Conservation (phyloP, 768 basidiomycete species). For the Lactarius vividus region DNA sequence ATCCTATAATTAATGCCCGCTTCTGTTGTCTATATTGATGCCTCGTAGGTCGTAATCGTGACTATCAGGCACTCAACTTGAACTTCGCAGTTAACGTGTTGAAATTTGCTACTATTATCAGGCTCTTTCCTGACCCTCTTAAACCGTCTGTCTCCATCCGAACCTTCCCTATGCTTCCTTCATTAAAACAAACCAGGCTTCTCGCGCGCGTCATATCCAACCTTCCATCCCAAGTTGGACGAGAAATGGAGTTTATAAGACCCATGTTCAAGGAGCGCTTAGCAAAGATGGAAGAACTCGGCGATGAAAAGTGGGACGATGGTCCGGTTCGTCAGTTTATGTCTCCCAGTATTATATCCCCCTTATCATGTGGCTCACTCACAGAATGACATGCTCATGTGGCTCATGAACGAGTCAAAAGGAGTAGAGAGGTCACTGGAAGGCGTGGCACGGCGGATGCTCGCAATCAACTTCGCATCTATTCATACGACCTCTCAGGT, state of each 20-base stretch:
- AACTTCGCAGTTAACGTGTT: conserved; percentile 36
- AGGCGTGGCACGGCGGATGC: conserved; percentile 34
- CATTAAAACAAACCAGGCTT: conserved; percentile 17
- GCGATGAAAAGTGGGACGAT: conserved; percentile 29
- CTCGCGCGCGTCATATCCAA: conserved; percentile 24
- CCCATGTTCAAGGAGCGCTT: conserved; percentile 30
- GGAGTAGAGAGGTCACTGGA: conserved; percentile 34
- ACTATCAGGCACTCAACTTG: conserved; percentile 35
- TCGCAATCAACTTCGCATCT: conserved; percentile 38
- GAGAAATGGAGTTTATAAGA: conserved; percentile 22
- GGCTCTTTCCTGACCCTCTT: conserved; percentile 36
- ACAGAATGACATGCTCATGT: conserved; percentile 47
- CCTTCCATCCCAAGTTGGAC: conserved; percentile 18
- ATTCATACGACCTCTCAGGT: conserved; percentile 36
- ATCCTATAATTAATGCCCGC: no score
- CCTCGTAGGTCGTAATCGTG: conserved; percentile 34
- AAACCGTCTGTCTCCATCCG: no score
- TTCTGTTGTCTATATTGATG: no score
- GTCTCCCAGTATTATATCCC: background rate
- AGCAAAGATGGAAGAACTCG: conserved; percentile 26
- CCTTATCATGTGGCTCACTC: background rate
- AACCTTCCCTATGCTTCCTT: background rate
- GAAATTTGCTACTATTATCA: conserved; percentile 32
- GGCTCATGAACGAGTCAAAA: conserved; percentile 43
- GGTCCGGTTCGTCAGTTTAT: conserved; percentile 28